These are phyloP conservation scores for Lolium perenne DNA, from an alignment of 176 grass and related monocot genomes.

Conservation along the genomic window DNA sequence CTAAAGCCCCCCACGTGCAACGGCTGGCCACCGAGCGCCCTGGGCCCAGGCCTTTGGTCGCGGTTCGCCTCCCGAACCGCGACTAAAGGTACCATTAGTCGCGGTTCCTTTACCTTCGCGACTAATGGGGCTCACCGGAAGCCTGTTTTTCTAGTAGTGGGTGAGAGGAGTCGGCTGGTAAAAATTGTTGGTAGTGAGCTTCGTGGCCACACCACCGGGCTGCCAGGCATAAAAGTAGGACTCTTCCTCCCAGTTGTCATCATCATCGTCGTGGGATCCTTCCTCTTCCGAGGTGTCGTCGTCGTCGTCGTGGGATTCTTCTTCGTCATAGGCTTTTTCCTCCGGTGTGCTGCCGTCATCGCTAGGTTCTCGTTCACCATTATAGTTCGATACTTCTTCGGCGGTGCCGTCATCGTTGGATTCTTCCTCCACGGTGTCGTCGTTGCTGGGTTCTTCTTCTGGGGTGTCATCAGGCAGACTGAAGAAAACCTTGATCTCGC, in stretches of 20 bases:
- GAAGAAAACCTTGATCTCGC: background rate
- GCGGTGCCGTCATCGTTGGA: background rate
- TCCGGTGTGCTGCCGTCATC: background rate
- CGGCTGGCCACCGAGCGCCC: too few species aligned
- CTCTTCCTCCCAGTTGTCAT: background rate
- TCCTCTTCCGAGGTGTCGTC: background rate
- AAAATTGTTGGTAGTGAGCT: background rate
- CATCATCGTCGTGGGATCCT: too few species aligned
- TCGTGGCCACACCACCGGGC: background rate
- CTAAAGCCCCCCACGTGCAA: too few species aligned
- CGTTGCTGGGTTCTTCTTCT: background rate
- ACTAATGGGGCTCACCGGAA: too few species aligned
- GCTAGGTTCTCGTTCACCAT: background rate
- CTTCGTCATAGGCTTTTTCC: background rate
- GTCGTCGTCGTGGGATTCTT: too few species aligned
- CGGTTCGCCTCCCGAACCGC: too few species aligned
- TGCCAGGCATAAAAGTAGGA: background rate
- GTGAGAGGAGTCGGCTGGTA: background rate
- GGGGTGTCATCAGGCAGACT: background rate
- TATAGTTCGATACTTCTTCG: too few species aligned
- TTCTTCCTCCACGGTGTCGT: background rate
- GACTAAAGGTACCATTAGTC: too few species aligned
- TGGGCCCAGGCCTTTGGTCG: too few species aligned
- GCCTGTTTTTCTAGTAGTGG: too few species aligned
- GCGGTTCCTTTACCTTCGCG: too few species aligned